Base-by-base conservation (phyloP, 208 protist genomes). In the Trypanosoma vivax region DNA sequence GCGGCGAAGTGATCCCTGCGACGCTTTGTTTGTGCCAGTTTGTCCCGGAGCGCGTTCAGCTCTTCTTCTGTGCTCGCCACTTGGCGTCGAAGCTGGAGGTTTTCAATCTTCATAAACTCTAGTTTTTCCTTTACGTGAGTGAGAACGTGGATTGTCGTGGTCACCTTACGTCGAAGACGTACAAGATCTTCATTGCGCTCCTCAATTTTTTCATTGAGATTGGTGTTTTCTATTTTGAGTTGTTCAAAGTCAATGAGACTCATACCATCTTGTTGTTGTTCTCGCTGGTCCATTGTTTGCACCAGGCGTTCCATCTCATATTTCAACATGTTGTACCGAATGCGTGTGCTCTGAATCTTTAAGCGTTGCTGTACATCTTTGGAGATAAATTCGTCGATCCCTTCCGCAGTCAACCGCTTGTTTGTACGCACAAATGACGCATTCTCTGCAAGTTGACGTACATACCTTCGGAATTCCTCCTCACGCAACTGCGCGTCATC, bases 221-320 rank as follows among this genome's bases (percentile, higher is more conserved):
- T 98, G 10, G 96, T 96, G 66, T 99, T 99, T 61, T 99, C 98
- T 41, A 99, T 98, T 63, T 99, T 99, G 9, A 99, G 80, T 79
- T 99, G 97, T 73, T 99, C 97, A 77, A 98, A 99, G 77, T 99
- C 97, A 54, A 99, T 99, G 6, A 98, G 74, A 50, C 98, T 96
- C 66, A 98, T 93, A 48, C 85, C 88, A 25, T 95, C 83, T 38
- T 85, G 78, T 33, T 93, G 75, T 30, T 81, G 56, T 34, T 95
- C 50, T 66, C 73, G 31, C 53, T 73, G 39, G 52, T 67, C 54
- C 48, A 70, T 31, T 5, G 53, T 43, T 38, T 35, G 24, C 43
- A 87, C 70, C 43, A 97, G 79, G 48, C 79, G 80, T 35, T 71
- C 76, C 42, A 85, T 28, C 25, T 75, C 69, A 58, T 96, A 90